Evolutionary conservation across 148 eudicot species (phyloP).

Genomic region (Cornus kousa): DNA sequence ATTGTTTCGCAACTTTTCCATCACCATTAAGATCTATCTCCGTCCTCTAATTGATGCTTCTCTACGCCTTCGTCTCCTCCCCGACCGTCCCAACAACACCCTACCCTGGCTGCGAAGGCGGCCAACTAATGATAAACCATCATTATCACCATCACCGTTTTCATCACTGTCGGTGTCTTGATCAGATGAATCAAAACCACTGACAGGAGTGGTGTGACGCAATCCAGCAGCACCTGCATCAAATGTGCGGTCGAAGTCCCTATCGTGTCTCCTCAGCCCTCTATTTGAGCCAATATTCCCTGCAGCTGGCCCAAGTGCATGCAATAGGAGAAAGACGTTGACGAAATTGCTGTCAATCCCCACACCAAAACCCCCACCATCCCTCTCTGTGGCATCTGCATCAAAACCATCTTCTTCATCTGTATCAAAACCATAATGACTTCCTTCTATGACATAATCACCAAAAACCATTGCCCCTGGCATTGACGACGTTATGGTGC

Average conservation of each 20-base stretch:
- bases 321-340: conserved; percentile 31
- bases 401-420: conserved; percentile 42
- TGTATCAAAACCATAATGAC: conserved; percentile 28
- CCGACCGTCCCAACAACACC: conserved; percentile 38
- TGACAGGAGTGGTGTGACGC: conserved; percentile 7
- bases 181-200: conserved; percentile 25
- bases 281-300: conserved; percentile 22
- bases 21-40: conserved; percentile 7
- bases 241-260: conserved; percentile 14
- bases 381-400: conserved; percentile 21
- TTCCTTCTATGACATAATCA: conserved; percentile 57
- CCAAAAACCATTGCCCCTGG: conserved; percentile 64
- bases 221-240: conserved; percentile 21
- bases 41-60: conserved; percentile 20
- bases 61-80: conserved; percentile 45
- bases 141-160: conserved; percentile 13
- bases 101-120: conserved; percentile 42
- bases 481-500: conserved; percentile 58
- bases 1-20: not conserved
- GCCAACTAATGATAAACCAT: conserved; percentile 23
- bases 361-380: conserved; percentile 20
- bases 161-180: conserved; percentile 18
- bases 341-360: conserved; percentile 31
- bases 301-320: conserved; percentile 36
- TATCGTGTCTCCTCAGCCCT: conserved; percentile 26